Evolutionary conservation across 2,329 filamentous ascomycete genomes (phyloP), one percentile per base, ranked within the genome.

Genomic region (Colletotrichum simmondsii): DNA sequence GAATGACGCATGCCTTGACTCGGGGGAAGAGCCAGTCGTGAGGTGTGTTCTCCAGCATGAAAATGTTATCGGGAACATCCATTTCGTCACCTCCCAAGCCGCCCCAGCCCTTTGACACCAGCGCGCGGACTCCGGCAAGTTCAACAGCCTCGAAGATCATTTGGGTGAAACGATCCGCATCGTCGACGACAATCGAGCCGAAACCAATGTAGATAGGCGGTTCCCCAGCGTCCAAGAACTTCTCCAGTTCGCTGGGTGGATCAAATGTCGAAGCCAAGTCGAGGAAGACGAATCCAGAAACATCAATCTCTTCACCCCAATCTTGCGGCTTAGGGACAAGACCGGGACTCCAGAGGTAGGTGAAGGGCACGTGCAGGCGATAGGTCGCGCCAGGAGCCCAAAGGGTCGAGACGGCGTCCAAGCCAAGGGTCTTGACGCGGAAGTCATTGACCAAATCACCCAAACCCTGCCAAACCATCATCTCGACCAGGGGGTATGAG

Each of bases 381-480:
- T 93, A 94, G 0, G 93, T 87, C 52, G 93, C 89, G 0, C 92
- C 93, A 0, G 93, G 93, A 0, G 93, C 94, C 93, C 93, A 95
- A 0, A 95, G 83, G 0, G 91, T 94, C 46, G 91, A 93, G 2
- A 96, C 90, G 0, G 93, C 92, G 75, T 95, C 93, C 0, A 96
- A 83, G 1, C 88, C 89, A 1, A 96, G 84, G 0, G 91, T 94
- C 67, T 91, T 90, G 5, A 90, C 86, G 59, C 94, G 88, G 76
- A 95, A 95, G 32, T 90, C 85, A 77, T 96, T 96, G 75, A 96
- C 89, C 32, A 96, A 83, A 79, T 95, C 94, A 2, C 94, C 94
- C 0, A 96, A 86, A 0, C 95, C 95, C 81, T 98, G 95, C 95
- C 95, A 98, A 1, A 95, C 93, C 88, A 96, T 94, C 90, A 94